Percentiles rank a stretch among this genome's conserved stretches.
Conservation (phyloP, 2,329 filamentous ascomycete species). For the Cercospora berteroae region DNA sequence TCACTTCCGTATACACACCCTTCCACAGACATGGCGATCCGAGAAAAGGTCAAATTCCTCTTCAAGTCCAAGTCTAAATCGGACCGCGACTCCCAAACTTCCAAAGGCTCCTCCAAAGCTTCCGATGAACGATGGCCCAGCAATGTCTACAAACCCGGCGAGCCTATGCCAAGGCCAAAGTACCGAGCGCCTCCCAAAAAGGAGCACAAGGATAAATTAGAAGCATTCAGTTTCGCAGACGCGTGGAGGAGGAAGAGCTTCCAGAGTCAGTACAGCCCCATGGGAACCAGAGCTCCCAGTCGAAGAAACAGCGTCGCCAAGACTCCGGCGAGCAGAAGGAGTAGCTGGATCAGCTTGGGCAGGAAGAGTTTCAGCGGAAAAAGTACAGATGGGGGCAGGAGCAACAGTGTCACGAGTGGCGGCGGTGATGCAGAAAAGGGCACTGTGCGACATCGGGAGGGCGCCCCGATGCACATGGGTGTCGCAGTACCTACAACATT, state of each 20-base stretch:
- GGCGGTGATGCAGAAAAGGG: conserved; percentile 24
- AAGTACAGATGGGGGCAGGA: conserved; percentile 18
- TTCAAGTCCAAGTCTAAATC: conserved; percentile 41
- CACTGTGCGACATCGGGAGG: conserved; percentile 18
- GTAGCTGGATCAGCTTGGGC: conserved; percentile 33
- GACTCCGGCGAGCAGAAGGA: conserved; percentile 24
- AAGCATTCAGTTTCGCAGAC: conserved; percentile 48
- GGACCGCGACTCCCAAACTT: conserved; percentile 30
- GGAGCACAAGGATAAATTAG: conserved; percentile 51
- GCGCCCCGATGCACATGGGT: conserved; percentile 14
- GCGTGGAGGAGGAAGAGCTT: conserved; percentile 49
- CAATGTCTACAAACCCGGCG: conserved; percentile 52
- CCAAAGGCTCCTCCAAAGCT: conserved; percentile 29
- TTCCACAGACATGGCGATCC: conserved; percentile 43
- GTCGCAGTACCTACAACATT: conserved; percentile 31
- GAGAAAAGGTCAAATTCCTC: conserved; percentile 47
- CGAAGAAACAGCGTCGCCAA: conserved; percentile 29
- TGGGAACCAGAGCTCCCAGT: conserved; percentile 49
- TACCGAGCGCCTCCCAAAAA: conserved; percentile 51
- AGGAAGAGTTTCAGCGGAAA: conserved; percentile 28
- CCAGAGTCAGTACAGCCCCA: conserved; percentile 48
- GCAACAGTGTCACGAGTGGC: conserved; percentile 24
- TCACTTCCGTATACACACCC: neutral
- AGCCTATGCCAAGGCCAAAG: conserved; percentile 52
- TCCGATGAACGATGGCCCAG: conserved; percentile 41